Evolutionary conservation across 352 stramenopile species (phyloP).

Genomic region (Pythium brachiatum): DNA sequence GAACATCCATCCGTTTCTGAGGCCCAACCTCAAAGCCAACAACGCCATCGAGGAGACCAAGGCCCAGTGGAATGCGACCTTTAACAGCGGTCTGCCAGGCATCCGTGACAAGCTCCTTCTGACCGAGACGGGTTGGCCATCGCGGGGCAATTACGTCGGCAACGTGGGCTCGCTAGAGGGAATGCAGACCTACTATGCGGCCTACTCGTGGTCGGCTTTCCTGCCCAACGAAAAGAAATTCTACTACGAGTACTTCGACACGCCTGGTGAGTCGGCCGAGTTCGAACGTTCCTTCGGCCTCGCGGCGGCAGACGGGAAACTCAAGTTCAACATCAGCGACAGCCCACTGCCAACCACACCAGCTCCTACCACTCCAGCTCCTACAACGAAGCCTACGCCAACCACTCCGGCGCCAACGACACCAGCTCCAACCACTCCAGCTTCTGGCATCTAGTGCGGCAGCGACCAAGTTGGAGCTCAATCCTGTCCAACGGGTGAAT

Average conservation of each 20-base stretch:
- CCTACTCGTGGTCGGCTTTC: constrained; percentile 50
- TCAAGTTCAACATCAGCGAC: constrained; percentile 43
- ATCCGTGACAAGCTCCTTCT: constrained; percentile 48
- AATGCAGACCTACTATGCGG: constrained; percentile 47
- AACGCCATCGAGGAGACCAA: constrained; percentile 43
- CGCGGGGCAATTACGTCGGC: constrained; percentile 31
- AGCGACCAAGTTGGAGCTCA: too few species aligned
- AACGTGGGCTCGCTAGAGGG: constrained; percentile 39
- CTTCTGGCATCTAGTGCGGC: too few species aligned
- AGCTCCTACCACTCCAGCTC: constrained; percentile 1
- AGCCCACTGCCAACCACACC: constrained; percentile 19
- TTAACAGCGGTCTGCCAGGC: constrained; percentile 33
- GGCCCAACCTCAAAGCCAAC: constrained; percentile 25
- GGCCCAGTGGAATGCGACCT: constrained; percentile 40
- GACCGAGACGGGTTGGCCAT: constrained; percentile 66
- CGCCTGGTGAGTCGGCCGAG: constrained; percentile 30
- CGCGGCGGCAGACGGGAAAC: constrained; percentile 33
- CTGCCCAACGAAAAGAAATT: constrained; percentile 48
- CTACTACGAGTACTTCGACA: constrained; percentile 81
- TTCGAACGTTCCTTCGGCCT: constrained; percentile 62
- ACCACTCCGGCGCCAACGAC: constrained; percentile 10
- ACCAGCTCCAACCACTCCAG: constrained; percentile 1
- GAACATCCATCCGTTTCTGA: constrained; percentile 73
- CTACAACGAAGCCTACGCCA: constrained; percentile 4
- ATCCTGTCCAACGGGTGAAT: neutral